These are phyloP conservation scores for Fusarium tanahbumbuense DNA, from an alignment of 2,329 filamentous ascomycete genomes.

Conservation along the genomic window DNA sequence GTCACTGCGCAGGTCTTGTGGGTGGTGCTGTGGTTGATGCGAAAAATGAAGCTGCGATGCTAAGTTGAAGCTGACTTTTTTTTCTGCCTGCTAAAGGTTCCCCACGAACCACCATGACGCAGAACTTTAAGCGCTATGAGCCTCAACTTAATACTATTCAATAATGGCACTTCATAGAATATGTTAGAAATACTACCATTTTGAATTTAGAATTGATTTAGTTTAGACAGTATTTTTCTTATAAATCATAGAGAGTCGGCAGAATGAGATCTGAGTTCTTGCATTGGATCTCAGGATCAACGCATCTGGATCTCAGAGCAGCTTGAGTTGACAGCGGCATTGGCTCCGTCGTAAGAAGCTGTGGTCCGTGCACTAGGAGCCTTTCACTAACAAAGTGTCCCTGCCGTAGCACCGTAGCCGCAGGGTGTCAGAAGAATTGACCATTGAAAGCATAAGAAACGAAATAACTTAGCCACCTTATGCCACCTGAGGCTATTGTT, in stretches of 20 bases:
- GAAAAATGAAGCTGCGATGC: conserved; percentile 5
- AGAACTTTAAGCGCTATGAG: neutral
- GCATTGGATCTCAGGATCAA: neutral
- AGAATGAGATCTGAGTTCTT: neutral
- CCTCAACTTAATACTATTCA: neutral
- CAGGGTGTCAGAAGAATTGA: too few species aligned
- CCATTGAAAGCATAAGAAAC: too few species aligned
- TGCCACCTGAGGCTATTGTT: too few species aligned
- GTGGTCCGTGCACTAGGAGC: conserved; percentile 27
- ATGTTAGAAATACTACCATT: neutral
- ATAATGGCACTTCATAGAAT: neutral
- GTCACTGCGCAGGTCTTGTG: neutral
- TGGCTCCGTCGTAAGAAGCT: conserved; percentile 12
- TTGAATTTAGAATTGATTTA: neutral
- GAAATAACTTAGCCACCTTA: too few species aligned
- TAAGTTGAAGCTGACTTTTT: conserved; percentile 24
- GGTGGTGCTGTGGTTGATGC: neutral
- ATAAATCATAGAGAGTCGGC: neutral
- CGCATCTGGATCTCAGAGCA: neutral
- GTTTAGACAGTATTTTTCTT: neutral
- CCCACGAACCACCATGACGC: conserved; percentile 11
- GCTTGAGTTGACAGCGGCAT: neutral
- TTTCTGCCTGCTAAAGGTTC: conserved; percentile 10
- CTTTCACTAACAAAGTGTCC: conserved; percentile 21
- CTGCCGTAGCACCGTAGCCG: too few species aligned